A percentile compares a stretch with the other conserved stretches of the same genome.
Conservation (phyloP, 176 grass and related monocot species). For the Zizania latifolia region DNA sequence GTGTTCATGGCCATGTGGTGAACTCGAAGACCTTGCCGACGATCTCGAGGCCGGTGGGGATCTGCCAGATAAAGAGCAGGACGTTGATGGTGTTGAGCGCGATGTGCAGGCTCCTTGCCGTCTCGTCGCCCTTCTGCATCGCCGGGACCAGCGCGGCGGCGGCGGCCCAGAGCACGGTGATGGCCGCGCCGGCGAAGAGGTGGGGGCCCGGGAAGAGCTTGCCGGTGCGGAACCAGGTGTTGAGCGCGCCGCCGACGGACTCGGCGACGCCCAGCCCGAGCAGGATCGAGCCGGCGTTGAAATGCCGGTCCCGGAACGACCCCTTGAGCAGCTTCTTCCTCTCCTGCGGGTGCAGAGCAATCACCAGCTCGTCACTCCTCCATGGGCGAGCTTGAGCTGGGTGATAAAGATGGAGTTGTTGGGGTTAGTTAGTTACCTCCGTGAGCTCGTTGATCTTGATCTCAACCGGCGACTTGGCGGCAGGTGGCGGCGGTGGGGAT, state of each 20-base stretch:
- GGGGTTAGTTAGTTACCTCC: conserved; percentile 26
- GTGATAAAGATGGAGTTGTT: background rate
- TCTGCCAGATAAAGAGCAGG: conserved; percentile 93
- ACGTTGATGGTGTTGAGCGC: conserved; percentile 81
- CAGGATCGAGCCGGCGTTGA: conserved; percentile 85
- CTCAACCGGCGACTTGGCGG: conserved; percentile 39
- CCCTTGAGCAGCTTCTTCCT: conserved; percentile 81
- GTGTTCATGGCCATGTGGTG: conserved; percentile 71
- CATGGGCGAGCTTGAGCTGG: background rate
- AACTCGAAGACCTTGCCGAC: conserved; percentile 92
- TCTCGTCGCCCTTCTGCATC: conserved; percentile 93
- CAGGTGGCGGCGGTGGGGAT: background rate
- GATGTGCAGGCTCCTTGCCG: conserved; percentile 71
- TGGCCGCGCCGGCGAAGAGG: conserved; percentile 70
- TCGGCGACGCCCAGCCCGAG: conserved; percentile 74
- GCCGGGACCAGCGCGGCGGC: conserved; percentile 73
- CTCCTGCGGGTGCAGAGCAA: conserved; percentile 38
- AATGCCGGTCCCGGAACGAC: conserved; percentile 62
- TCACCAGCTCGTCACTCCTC: background rate
- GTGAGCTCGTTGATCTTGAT: conserved; percentile 75
- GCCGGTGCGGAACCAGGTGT: conserved; percentile 75
- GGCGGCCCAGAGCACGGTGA: conserved; percentile 79
- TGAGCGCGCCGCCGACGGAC: conserved; percentile 65
- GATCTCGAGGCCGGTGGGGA: conserved; percentile 88
- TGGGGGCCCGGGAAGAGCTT: conserved; percentile 96